Percentiles rank a stretch among this genome's conserved stretches.
phyloP scores from a whole-genome alignment of 805 yeast species.

The Ogataea populi-albae region DNA sequence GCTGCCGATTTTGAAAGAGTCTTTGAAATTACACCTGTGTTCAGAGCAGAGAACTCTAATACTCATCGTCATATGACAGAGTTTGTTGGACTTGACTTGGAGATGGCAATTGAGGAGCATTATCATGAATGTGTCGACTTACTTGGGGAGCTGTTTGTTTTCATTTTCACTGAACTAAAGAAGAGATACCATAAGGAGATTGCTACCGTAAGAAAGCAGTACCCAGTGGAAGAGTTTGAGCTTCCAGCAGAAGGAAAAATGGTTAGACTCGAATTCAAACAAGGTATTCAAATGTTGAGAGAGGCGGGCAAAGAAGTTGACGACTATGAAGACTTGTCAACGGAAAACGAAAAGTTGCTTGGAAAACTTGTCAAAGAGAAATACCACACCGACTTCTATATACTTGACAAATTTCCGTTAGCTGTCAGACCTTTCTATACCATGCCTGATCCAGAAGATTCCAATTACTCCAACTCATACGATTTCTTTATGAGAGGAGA shows the following conservation, averaged over 20 bases:
- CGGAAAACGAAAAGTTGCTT: conserved; percentile 91
- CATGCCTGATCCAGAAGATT: conserved; percentile 94
- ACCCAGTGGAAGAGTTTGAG: conserved; percentile 96
- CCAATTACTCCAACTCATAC: conserved; percentile 93
- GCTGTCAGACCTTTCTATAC: conserved; percentile 98
- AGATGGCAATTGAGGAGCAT: conserved; percentile 97
- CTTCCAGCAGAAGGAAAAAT: conserved; percentile 91
- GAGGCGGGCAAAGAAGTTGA: conserved; percentile 84
- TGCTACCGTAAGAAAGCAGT: conserved; percentile 86
- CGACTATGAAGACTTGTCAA: conserved; percentile 84
- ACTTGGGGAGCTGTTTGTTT: conserved; percentile 67
- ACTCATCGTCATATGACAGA: conserved; percentile 99
- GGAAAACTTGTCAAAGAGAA: conserved; percentile 91
- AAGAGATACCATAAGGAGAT: conserved; percentile 78
- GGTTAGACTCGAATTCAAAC: conserved; percentile 85
- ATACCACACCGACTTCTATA: conserved; percentile 96
- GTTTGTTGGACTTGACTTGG: conserved; percentile 94
- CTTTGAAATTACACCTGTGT: conserved; percentile 95
- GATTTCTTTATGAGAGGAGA: conserved; percentile 99
- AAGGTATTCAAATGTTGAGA: conserved; percentile 83
- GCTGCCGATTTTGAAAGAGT: conserved; percentile 98
- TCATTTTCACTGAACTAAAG: conserved; percentile 83
- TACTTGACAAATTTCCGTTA: conserved; percentile 96
- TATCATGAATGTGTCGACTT: conserved; percentile 81
- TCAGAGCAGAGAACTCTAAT: conserved; percentile 98